phyloP scores from a whole-genome alignment of 305 asterid species.

The Euphrasia arctica region DNA sequence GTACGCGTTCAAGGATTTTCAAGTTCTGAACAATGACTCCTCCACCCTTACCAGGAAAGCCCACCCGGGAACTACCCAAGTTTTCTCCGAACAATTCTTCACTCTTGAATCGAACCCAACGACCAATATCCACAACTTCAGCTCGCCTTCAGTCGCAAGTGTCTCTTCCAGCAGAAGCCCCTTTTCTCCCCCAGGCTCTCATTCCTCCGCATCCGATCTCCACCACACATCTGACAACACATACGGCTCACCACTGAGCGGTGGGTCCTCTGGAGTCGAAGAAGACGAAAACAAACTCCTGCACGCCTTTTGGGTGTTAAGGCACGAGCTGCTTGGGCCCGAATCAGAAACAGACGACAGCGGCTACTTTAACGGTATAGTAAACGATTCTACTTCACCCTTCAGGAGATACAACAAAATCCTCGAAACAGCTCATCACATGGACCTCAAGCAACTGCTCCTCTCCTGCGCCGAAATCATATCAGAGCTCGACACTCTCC shows the following conservation, averaged over 20 bases:
- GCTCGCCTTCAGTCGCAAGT: constrained; percentile 64
- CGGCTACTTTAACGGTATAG: constrained; percentile 46
- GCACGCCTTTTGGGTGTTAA: constrained; percentile 60
- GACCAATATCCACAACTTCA: constrained; percentile 32
- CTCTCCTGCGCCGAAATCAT: constrained; percentile 48
- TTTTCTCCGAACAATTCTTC: constrained; percentile 54
- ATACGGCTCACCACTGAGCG: constrained; percentile 75
- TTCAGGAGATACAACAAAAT: constrained; percentile 50
- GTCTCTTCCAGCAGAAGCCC: constrained; percentile 62
- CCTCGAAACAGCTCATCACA: constrained; percentile 58
- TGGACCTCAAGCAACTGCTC: constrained; percentile 69
- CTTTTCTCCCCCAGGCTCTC: constrained; percentile 41
- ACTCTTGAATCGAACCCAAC: constrained; percentile 81
- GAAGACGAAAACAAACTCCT: constrained; percentile 57
- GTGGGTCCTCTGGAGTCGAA: constrained; percentile 76
- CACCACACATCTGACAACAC: constrained; percentile 53
- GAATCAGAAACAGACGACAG: constrained; percentile 73
- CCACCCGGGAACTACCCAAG: constrained; percentile 36
- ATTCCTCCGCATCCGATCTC: constrained; percentile 57
- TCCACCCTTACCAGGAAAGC: constrained; percentile 38
- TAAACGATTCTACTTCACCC: constrained; percentile 33
- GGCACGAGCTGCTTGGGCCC: constrained; percentile 65
- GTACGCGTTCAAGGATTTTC: constrained; percentile 37
- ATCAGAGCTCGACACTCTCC: constrained; percentile 44
- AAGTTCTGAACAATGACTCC: constrained; percentile 48